Percentiles rank a stretch among this genome's conserved stretches.
These are phyloP conservation scores for Sarocladium kiliense DNA, from an alignment of 2,329 filamentous ascomycete species.

Conservation along the genomic window DNA sequence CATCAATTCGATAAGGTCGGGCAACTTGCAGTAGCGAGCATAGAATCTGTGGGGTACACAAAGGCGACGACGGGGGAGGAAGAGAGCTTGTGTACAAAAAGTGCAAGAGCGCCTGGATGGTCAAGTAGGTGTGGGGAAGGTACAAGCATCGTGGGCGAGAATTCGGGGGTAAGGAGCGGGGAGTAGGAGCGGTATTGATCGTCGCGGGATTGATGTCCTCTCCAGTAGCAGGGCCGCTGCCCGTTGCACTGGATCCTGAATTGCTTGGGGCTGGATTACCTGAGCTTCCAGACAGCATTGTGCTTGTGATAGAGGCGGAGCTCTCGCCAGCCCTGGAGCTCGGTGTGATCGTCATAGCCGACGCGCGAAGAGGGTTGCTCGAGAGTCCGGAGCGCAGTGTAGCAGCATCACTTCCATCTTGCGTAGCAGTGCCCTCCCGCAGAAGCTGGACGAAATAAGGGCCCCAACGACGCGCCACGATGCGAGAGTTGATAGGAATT, in stretches of 20 bases:
- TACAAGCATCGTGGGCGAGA: slow-evolving; percentile 82
- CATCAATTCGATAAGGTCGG: slow-evolving; percentile 88
- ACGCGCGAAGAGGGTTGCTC: slow-evolving; percentile 62
- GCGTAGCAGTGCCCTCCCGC: slow-evolving; percentile 69
- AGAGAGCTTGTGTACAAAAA: slow-evolving; percentile 91
- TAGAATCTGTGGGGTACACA: slow-evolving; percentile 91
- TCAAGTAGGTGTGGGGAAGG: slow-evolving; percentile 85
- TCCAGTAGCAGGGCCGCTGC: slow-evolving; percentile 25
- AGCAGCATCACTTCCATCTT: slow-evolving; percentile 68
- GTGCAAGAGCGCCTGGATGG: slow-evolving; percentile 83
- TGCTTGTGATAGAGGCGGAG: slow-evolving; percentile 38
- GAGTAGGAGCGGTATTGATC: slow-evolving; percentile 53
- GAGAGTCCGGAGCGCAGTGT: slow-evolving; percentile 64
- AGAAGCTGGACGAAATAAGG: slow-evolving; percentile 93
- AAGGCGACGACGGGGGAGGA: slow-evolving; percentile 65
- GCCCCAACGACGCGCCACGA: slow-evolving; percentile 85
- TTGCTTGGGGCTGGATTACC: slow-evolving; percentile 35
- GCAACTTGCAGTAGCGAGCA: slow-evolving; percentile 93
- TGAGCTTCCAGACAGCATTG: slow-evolving; percentile 30
- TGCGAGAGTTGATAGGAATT: slow-evolving; percentile 87
- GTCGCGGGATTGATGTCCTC: slow-evolving; percentile 36
- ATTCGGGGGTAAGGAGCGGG: slow-evolving; percentile 50
- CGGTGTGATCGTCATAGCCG: slow-evolving; percentile 79
- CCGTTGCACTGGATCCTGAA: slow-evolving; percentile 37
- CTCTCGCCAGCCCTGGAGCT: slow-evolving; percentile 47